A percentile compares a stretch with the other conserved stretches of the same genome.
phyloP scores from a whole-genome alignment of 1,139 yeast genomes.

The Arxiozyma slooffiae region DNA sequence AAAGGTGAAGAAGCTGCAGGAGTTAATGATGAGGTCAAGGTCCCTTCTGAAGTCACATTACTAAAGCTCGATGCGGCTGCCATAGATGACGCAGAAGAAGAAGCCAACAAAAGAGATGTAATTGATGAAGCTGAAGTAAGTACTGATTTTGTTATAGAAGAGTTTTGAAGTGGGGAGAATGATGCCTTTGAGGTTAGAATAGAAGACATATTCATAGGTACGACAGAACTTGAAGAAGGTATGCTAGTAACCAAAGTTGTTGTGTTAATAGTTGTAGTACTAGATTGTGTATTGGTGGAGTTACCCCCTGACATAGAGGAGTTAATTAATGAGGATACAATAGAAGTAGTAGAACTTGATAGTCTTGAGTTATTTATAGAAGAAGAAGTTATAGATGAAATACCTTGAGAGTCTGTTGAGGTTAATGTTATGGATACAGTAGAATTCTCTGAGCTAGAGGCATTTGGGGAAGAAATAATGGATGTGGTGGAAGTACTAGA shows the following conservation, averaged over 20 bases:
- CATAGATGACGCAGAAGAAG: neutral
- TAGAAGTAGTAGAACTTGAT: neutral
- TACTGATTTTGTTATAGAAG: neutral
- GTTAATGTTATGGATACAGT: neutral
- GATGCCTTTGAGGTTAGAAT: neutral
- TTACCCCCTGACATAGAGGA: neutral
- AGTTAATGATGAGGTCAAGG: no score
- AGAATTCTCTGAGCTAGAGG: neutral
- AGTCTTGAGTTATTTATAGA: neutral
- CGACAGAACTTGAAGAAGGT: neutral
- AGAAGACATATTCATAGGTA: neutral
- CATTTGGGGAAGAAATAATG: neutral
- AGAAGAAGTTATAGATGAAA: neutral
- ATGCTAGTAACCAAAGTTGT: neutral
- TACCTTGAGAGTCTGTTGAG: neutral
- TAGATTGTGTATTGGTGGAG: neutral
- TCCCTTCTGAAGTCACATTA: no score
- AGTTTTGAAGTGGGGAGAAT: neutral
- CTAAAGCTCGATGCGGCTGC: neutral
- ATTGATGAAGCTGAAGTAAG: neutral
- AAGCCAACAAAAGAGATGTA: neutral
- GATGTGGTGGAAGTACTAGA: neutral
- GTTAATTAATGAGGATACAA: no score
- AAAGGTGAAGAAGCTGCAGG: no score
- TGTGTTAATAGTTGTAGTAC: neutral